Base-by-base conservation (phyloP, 768 basidiomycete genomes). In the Macrolepiota fuliginosa region DNA sequence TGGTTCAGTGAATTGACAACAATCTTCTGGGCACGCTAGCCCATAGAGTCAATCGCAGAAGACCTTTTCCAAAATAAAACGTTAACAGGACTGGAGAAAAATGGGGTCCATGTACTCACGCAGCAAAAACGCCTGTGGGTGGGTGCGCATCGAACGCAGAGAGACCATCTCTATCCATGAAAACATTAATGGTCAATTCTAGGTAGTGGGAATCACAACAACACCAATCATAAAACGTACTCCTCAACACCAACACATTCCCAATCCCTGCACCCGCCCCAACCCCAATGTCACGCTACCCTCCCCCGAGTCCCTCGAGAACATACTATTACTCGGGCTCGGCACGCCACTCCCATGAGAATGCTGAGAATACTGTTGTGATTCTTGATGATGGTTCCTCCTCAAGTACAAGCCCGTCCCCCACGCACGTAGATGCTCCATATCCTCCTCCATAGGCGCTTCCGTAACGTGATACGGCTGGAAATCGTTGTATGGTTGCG, bases 211-310 rank as follows among this genome's bases (percentile, higher is more conserved):
- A 40, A 40, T 22, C 3, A 24, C 24, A 76, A 64, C 87, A 85
- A 62, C 94, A 94, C 92, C 94, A 98, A 69, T 98, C 96, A 70
- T 90, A 99, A 76, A 92, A 96, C 9, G 85, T 81, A 70, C 94
- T 96, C 75, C 92, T 94, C 68, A 99, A 74, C 0, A 97, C 97
- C 64, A 98, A 73, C 2, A 90, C 85, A 72, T 96, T 91, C 61
- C 90, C 83, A 59, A 95, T 89, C 9, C 90, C 90, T 11, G 84
- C 79, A 24, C 92, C 91, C 10, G 92, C 3, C 91, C 91, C 29
- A 92, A 73, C 3, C 91, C 91, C 24, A 92, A 78, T 17, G 89
- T 87, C 22, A 92, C 82, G 62, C 84, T 88, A 64, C 81, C 86
- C 47, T 75, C 77, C n/a, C 73, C 78, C 0, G 90, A 91, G 63